Evolutionary conservation across 306 rosid genomes (phyloP), one percentile per base, ranked within the genome.

Genomic region (Begonia fuchsioides): DNA sequence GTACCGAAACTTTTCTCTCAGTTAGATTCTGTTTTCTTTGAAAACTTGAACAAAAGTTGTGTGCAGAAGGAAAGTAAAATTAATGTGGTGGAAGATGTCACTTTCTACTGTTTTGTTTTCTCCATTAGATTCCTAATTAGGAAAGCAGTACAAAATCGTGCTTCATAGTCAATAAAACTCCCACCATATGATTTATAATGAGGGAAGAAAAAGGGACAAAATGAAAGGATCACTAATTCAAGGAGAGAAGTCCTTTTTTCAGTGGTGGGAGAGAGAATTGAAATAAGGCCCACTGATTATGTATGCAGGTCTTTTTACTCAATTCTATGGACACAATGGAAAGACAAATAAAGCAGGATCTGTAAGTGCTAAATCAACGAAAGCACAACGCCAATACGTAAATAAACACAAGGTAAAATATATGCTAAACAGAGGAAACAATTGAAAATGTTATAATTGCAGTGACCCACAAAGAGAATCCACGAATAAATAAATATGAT

Each of bases 241-340:
- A 14, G 56, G 57, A 12, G 32, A 12, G 15, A 35, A 16, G 12
- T 38, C 47, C 50, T 54, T 53, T 71, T 66, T 47, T 64, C 20
- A 46, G 58, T 57, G 66, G 72, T 50, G 49, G 62, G 67, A 79
- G 62, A 47, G 45, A 7, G 7, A 5, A 26, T 26, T 26, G 8
- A 26, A 26, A 2, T 46, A 55, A 45, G 73, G 26, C 56, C 82
- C 75, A 59, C n/a, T 39, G 70, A 61, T 10, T 60, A 51, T 51
- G 53, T 55, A 12, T 58, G 50, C 53, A 38, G 47, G 54, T 50
- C 40, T 49, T 44, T 38, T 49, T 66, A 40, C 35, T 67, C 69
- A 57, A 71, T 59, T 69, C 56, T 26, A 71, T 68, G 73, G 68
- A 55, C 46, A 62, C 58, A 57, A 55, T 57, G 52, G 57, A 59